These are phyloP conservation scores for Chrysanthemum makinoi DNA, from an alignment of 129 eudicot species.

Conservation along the genomic window DNA sequence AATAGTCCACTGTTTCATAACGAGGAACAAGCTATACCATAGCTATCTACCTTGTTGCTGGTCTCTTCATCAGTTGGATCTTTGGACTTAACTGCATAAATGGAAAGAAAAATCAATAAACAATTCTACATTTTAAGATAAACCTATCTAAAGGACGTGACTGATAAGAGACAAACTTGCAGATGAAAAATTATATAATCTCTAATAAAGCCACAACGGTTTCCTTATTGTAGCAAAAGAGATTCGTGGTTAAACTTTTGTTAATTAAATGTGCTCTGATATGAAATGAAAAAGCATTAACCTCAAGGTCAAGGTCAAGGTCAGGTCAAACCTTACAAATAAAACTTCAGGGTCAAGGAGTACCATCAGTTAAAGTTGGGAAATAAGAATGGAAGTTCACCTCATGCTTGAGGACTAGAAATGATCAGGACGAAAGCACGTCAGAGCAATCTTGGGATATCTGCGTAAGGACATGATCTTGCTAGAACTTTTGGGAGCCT, in stretches of 20 bases:
- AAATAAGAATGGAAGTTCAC: slow-evolving; percentile 19
- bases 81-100: slow-evolving; percentile 14
- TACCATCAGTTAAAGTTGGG: neutral
- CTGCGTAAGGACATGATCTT: slow-evolving; percentile 33
- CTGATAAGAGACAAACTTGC: neutral
- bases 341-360: no score
- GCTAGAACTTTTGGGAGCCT: slow-evolving; percentile 28
- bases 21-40: slow-evolving; percentile 16
- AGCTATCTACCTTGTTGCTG: slow-evolving; percentile 14
- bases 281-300: neutral
- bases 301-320: neutral
- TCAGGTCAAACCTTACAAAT: no score
- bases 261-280: neutral
- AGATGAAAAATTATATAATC: neutral
- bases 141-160: neutral
- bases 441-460: slow-evolving; percentile 39
- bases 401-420: slow-evolving; percentile 22
- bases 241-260: neutral
- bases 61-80: slow-evolving; percentile 15
- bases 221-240: neutral
- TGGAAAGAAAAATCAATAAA: slow-evolving; percentile 8
- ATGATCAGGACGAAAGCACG: slow-evolving; percentile 42
- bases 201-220: neutral
- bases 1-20: slow-evolving; percentile 21
- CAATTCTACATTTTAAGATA: neutral